Evolutionary conservation across 2,329 filamentous ascomycete species (phyloP).

Genomic region (Fusarium bulbicola): DNA sequence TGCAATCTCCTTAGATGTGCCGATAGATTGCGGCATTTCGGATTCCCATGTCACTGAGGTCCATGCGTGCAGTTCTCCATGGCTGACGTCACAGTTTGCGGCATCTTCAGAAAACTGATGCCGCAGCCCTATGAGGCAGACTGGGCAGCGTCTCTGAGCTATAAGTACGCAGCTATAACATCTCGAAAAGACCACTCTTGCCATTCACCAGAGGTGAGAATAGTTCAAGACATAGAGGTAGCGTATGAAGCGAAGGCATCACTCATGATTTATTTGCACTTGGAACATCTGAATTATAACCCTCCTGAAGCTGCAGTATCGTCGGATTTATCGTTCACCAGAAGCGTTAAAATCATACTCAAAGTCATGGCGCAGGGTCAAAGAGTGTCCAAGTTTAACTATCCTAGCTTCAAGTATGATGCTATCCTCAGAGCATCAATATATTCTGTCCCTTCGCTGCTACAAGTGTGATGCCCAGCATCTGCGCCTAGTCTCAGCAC

Average conservation of each 20-base stretch:
- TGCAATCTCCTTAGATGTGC: neutral
- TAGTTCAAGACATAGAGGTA: rapidly evolving
- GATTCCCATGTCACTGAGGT: neutral
- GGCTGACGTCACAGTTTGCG: neutral
- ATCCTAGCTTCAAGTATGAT: neutral
- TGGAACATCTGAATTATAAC: neutral
- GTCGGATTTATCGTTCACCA: neutral
- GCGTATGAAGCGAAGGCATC: rapidly evolving
- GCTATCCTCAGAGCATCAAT: neutral
- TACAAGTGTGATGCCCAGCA: neutral
- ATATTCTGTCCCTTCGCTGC: neutral
- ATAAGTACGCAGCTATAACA: neutral
- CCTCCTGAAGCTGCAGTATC: neutral
- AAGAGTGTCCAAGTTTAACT: neutral
- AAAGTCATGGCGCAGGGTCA: rapidly evolving
- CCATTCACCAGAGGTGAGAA: rapidly evolving
- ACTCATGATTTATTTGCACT: neutral
- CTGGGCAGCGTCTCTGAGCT: too few species aligned
- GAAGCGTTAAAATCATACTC: too few species aligned
- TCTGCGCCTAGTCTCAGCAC: rapidly evolving
- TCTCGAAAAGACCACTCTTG: rapidly evolving
- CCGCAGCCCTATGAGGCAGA: neutral
- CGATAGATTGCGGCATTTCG: neutral
- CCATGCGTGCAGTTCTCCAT: neutral
- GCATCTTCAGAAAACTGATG: neutral